phyloP scores from a whole-genome alignment of 306 rosid species.

The Cyclanthera cordifolia region DNA sequence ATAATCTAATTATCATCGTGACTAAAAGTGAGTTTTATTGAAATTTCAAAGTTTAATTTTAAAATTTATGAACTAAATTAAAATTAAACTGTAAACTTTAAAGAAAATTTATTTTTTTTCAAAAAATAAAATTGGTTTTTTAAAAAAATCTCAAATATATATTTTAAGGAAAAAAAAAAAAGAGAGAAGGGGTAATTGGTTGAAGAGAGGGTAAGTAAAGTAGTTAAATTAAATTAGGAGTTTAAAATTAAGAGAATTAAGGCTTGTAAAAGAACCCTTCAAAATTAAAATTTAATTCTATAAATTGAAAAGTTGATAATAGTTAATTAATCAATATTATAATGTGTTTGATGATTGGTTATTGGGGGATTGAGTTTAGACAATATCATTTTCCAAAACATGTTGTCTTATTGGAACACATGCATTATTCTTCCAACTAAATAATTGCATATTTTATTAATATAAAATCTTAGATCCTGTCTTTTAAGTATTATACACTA shows the following conservation, averaged over 20 bases:
- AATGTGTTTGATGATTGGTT: background rate
- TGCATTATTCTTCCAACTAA: background rate
- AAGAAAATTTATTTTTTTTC: too few species aligned
- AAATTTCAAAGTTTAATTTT: too few species aligned
- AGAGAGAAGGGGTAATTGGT: too few species aligned
- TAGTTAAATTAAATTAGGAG: background rate
- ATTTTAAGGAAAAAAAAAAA: too few species aligned
- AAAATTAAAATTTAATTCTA: background rate
- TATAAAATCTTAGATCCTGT: background rate
- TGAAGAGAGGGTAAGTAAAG: background rate
- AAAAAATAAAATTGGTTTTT: too few species aligned
- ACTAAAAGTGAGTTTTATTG: too few species aligned
- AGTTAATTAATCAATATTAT: background rate
- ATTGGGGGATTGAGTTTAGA: background rate
- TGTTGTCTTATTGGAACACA: background rate
- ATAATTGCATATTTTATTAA: background rate
- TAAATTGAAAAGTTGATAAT: background rate
- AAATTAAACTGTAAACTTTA: too few species aligned
- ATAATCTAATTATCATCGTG: too few species aligned
- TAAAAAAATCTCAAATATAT: background rate
- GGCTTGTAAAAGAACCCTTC: background rate
- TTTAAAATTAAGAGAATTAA: background rate
- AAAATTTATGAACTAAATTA: too few species aligned
- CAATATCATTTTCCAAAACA: constrained; percentile 8
- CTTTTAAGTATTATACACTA: too few species aligned